These are phyloP conservation scores for Sphaerosporella brunnea DNA, from an alignment of 495 filamentous ascomycete species.

Conservation along the genomic window DNA sequence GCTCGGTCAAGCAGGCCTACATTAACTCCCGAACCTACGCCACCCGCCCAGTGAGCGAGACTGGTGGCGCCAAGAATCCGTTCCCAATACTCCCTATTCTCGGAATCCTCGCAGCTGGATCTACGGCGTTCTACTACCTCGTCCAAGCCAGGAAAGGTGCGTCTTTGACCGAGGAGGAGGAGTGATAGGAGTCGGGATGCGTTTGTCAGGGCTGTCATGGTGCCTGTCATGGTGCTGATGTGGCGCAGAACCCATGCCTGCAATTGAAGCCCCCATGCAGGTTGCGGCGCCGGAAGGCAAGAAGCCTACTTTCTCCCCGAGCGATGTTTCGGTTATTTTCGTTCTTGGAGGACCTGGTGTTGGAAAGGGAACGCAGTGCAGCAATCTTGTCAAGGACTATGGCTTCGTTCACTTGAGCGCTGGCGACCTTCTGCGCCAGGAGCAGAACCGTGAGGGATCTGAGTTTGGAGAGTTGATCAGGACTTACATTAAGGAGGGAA, in stretches of 20 bases:
- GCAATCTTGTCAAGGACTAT: constrained; percentile 72
- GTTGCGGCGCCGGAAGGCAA: constrained; percentile 35
- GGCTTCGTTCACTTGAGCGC: constrained; percentile 83
- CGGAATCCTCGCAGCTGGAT: constrained; percentile 31
- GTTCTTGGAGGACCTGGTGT: constrained; percentile 64
- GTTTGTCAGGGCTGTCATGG: too few relatives aligned
- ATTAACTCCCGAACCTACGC: too few relatives aligned
- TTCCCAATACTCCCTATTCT: constrained; percentile 26
- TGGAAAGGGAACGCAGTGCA: constrained; percentile 76
- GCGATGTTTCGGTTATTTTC: constrained; percentile 72
- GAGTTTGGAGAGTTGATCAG: constrained; percentile 84
- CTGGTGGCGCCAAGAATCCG: too few relatives aligned
- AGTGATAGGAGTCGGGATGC: too few relatives aligned
- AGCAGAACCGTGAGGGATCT: constrained; percentile 68
- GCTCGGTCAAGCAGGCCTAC: too few relatives aligned
- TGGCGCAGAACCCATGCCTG: constrained; percentile 27
- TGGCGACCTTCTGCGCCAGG: constrained; percentile 81
- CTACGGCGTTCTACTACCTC: constrained; percentile 32
- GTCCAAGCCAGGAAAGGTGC: constrained; percentile 19
- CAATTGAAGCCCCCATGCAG: constrained; percentile 29
- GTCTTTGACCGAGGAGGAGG: background rate
- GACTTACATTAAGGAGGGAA: constrained; percentile 74
- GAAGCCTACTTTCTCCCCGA: constrained; percentile 60
- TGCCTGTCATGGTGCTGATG: too few relatives aligned
- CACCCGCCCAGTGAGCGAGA: too few relatives aligned